Percentiles rank a stretch among this genome's conserved stretches.
phyloP scores from a whole-genome alignment of 2,329 filamentous ascomycete genomes.

The Nemania sp. region DNA sequence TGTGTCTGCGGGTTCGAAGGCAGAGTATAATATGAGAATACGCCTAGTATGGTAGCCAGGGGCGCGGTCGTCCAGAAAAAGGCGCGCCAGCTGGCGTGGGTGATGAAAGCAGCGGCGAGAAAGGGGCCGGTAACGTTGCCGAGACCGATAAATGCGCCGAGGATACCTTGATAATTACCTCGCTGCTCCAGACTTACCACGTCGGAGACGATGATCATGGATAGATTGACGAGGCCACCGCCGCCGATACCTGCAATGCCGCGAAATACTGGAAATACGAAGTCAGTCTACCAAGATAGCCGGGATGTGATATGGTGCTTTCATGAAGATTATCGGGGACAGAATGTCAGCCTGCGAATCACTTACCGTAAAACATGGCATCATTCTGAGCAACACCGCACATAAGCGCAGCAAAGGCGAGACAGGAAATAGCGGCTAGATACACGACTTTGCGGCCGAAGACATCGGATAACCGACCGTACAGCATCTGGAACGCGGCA shows the following conservation, averaged over 20 bases:
- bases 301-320: too few relatives aligned
- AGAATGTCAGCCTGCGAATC: not conserved
- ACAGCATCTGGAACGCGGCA: slow-evolving; percentile 49
- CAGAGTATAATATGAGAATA: slow-evolving; percentile 51
- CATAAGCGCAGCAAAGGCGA: slow-evolving; percentile 48
- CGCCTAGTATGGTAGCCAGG: slow-evolving; percentile 49
- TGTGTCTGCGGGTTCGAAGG: slow-evolving; percentile 54
- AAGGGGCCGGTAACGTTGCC: slow-evolving; percentile 35
- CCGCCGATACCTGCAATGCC: slow-evolving; percentile 37
- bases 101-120: slow-evolving; percentile 28
- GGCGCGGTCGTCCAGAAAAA: slow-evolving; percentile 55
- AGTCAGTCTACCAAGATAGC: not conserved
- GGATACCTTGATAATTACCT: slow-evolving; percentile 43
- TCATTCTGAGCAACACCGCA: slow-evolving; percentile 35
- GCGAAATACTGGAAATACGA: slow-evolving; percentile 27
- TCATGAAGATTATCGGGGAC: too few relatives aligned
- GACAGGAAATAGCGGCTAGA: slow-evolving; percentile 44
- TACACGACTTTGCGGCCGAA: slow-evolving; percentile 49
- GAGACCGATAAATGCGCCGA: slow-evolving; percentile 29
- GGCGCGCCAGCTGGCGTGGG: slow-evolving; percentile 39
- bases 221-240: slow-evolving; percentile 37
- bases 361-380: slow-evolving; percentile 33
- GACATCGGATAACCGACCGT: slow-evolving; percentile 50
- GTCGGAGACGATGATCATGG: slow-evolving; percentile 44
- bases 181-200: slow-evolving; percentile 41